Evolutionary conservation across 768 basidiomycete species (phyloP).

Genomic region (Hypholoma fasciculare): DNA sequence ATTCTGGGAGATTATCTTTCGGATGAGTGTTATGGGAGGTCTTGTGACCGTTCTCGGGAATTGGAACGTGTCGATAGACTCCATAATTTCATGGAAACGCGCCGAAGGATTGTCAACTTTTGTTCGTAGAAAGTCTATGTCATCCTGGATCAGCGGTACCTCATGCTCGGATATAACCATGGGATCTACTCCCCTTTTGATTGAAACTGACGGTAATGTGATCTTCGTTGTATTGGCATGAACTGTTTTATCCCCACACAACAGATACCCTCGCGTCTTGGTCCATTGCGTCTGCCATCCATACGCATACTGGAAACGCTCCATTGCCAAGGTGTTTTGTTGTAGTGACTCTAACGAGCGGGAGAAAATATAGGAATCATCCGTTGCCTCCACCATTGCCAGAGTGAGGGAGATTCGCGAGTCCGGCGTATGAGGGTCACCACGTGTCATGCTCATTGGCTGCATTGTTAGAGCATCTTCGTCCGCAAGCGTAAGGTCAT

Average conservation of each 20-base stretch:
- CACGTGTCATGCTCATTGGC: not conserved
- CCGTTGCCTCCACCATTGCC: conserved; percentile 11
- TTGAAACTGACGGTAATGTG: conserved; percentile 8
- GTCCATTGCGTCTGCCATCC: conserved; percentile 24
- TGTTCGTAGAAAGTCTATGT: conserved; percentile 20
- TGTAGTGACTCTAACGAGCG: not conserved
- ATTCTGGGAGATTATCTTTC: conserved; percentile 21
- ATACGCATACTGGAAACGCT: conserved; percentile 25
- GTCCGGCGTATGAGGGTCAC: not conserved
- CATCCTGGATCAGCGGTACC: conserved; percentile 11
- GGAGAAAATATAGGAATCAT: conserved; percentile 11
- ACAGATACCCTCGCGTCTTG: conserved; percentile 13
- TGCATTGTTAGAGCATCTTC: not conserved
- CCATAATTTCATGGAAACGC: conserved; percentile 9
- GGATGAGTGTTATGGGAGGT: conserved; percentile 18
- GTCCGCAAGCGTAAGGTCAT: not conserved
- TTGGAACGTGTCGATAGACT: conserved; percentile 18
- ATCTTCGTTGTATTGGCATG: not conserved
- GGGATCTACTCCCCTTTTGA: conserved; percentile 24
- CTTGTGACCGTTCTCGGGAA: conserved; percentile 17
- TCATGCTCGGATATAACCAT: conserved; percentile 13
- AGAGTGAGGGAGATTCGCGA: not conserved
- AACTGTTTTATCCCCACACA: not conserved
- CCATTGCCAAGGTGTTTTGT: too few species aligned
- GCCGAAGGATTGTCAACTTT: conserved; percentile 18